Evolutionary conservation across 192 early-diverging fungal species (phyloP), one percentile per base, ranked within the genome.

Genomic region (Piromyces sp.): DNA sequence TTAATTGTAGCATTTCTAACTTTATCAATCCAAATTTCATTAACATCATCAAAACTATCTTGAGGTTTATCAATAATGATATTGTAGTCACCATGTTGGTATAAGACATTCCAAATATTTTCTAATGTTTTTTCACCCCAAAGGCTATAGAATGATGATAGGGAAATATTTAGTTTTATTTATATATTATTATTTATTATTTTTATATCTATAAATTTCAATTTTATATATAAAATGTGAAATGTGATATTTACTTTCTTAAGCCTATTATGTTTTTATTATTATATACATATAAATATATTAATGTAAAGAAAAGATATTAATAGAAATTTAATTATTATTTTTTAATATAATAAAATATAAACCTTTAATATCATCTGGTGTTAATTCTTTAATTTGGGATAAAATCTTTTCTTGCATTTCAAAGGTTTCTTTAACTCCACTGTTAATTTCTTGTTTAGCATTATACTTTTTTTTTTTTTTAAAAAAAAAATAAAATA

Each of bases 51-150:
- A 40, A 79, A 81, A 81, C 81, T 81, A 15, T 81, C 81, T 14
- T 3, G 12, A 29, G 81, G 51, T 37, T 79, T 30, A 79, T 81
- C 81, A 30, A 81, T 79, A 79, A 81, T 79, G 13, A 81, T 30
- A 40, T 42, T 79, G 30, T 81, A 81, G 11, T 81, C 81, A 79
- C 81, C 81, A 37, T 81, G 81, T 30, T 81, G 81, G 14, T 79
- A 81, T 15, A 81, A n/a, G 1, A 81, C 33, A 81, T 81, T 81
- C 81, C 81, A 81, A 79, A 81, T 79, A 79, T 81, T 81, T 30
- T 79, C 42, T 40, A 81, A 40, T 22, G 81, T 79, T 29, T 81
- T 79, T 19, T 81, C 81, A 19, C 51, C 51, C 81, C 81, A 79
- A 26, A 40, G 17, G 79, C 37, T 38, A 33, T 33, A 33, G n/a